These are phyloP conservation scores for Entomortierella beljakovae DNA, from an alignment of 192 early-diverging fungal species.

Conservation along the genomic window DNA sequence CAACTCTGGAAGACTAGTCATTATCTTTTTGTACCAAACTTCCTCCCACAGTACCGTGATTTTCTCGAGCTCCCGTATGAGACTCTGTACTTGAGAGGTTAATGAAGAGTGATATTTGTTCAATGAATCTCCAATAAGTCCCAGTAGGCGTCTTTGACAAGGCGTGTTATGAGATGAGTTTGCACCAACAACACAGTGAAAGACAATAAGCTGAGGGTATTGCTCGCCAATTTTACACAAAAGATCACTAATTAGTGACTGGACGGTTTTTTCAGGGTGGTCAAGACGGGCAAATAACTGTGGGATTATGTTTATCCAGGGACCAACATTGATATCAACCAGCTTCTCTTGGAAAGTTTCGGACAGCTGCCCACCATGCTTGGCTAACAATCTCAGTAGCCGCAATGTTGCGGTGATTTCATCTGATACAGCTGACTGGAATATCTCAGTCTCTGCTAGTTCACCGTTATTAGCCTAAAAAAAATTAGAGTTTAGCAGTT, in stretches of 20 bases:
- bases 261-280: constrained; percentile 70
- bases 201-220: constrained; percentile 76
- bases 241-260: constrained; percentile 62
- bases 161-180: constrained; percentile 56
- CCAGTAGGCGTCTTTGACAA: constrained; percentile 51
- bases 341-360: constrained; percentile 56
- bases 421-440: constrained; percentile 50
- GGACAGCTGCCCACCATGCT: constrained; percentile 67
- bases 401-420: constrained; percentile 70
- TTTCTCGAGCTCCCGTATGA: constrained; percentile 73
- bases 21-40: constrained; percentile 78
- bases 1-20: constrained; percentile 63
- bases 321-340: constrained; percentile 46
- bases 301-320: constrained; percentile 78
- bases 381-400: constrained; percentile 70
- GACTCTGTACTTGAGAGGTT: constrained; percentile 62
- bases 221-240: constrained; percentile 68
- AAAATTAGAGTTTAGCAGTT: background rate
- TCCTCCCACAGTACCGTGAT: constrained; percentile 89
- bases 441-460: constrained; percentile 16
- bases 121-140: constrained; percentile 53
- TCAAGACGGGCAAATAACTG: constrained; percentile 81
- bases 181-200: constrained; percentile 69
- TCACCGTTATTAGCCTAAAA: constrained; percentile 32
- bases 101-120: constrained; percentile 53